A percentile compares a stretch with the other conserved stretches of the same genome.
Conservation (phyloP, 495 filamentous ascomycete species). For the Lasiosphaeria hispida region DNA sequence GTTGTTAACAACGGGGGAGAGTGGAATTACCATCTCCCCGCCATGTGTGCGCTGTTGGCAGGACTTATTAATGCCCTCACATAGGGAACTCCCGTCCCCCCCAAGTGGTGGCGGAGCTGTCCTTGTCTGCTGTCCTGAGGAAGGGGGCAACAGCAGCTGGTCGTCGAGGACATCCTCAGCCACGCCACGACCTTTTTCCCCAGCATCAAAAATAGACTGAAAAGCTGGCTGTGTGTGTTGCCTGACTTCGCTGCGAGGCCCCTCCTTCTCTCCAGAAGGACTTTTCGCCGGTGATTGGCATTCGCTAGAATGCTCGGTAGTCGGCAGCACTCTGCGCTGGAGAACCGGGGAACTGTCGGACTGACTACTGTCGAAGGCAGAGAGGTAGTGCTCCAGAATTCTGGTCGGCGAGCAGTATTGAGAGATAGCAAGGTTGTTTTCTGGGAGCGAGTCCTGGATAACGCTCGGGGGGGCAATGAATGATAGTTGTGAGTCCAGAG, state of each 20-base stretch:
- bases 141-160: too few species aligned
- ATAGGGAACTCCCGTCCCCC: too few species aligned
- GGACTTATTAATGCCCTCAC: too few species aligned
- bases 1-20: constrained; percentile 10
- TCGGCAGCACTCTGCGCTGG: not conserved
- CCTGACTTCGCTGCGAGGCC: too few species aligned
- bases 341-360: constrained; percentile 8
- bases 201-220: too few species aligned
- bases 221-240: too few species aligned
- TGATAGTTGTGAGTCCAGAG: constrained; percentile 21
- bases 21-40: constrained; percentile 15
- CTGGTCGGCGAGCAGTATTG: constrained; percentile 41
- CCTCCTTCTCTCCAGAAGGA: too few species aligned
- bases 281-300: not conserved
- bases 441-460: constrained; percentile 41
- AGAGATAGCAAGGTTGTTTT: constrained; percentile 25
- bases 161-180: too few species aligned
- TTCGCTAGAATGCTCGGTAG: not conserved
- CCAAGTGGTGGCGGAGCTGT: too few species aligned
- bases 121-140: too few species aligned
- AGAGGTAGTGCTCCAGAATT: constrained; percentile 41
- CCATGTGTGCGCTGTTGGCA: not conserved
- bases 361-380: constrained; percentile 30
- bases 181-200: too few species aligned
- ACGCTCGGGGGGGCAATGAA: constrained; percentile 40